phyloP scores from a whole-genome alignment of 495 filamentous ascomycete species.

The Xylaria telfairii region DNA sequence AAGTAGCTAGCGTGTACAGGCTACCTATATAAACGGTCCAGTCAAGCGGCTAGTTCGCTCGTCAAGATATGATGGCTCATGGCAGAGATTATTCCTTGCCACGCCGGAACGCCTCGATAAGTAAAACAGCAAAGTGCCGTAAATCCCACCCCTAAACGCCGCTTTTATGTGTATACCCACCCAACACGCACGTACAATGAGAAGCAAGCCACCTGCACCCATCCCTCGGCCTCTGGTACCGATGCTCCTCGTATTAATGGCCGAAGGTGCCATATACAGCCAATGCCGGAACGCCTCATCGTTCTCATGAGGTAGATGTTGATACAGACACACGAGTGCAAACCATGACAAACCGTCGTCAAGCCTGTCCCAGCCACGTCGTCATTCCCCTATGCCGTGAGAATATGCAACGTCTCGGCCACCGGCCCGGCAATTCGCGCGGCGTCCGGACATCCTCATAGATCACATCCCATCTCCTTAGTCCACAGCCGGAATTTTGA shows the following conservation, averaged over 20 bases:
- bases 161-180: constrained; percentile 46
- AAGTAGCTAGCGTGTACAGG: constrained; percentile 34
- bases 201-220: constrained; percentile 19
- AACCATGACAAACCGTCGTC: constrained; percentile 17
- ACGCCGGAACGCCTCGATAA: constrained; percentile 30
- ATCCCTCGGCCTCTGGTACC: constrained; percentile 24
- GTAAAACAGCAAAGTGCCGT: constrained; percentile 24
- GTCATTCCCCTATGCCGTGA: constrained; percentile 8
- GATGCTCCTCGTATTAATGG: constrained; percentile 29
- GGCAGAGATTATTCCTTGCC: constrained; percentile 20
- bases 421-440: not conserved
- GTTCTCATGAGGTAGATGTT: constrained; percentile 44
- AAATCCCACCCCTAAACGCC: constrained; percentile 33
- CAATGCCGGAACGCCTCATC: constrained; percentile 41
- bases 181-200: constrained; percentile 37
- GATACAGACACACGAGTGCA: constrained; percentile 41
- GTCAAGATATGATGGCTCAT: constrained; percentile 26
- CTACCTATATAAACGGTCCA: constrained; percentile 37
- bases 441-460: not conserved
- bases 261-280: constrained; percentile 37
- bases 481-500: constrained; percentile 6
- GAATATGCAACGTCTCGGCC: constrained; percentile 6
- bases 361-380: constrained; percentile 2
- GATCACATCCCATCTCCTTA: not conserved
- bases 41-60: constrained; percentile 16